phyloP scores from a whole-genome alignment of 2,329 filamentous ascomycete genomes.

The Epichloe amarillans region DNA sequence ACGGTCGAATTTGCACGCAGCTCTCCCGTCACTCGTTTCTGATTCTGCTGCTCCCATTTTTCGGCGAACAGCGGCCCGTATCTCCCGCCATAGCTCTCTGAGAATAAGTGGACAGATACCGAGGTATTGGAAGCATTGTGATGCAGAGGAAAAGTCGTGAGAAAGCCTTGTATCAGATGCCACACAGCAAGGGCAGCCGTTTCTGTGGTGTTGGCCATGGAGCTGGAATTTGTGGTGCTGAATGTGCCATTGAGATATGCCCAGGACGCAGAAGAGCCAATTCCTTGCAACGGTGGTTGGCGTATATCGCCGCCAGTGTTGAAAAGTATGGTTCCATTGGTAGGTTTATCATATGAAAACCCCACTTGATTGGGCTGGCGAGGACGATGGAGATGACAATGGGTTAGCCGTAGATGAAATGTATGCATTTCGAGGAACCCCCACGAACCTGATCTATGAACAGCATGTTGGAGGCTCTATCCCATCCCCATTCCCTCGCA shows the following conservation, averaged over 20 bases:
- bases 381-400: not conserved
- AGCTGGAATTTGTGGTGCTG: constrained; percentile 33
- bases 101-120: constrained; percentile 50
- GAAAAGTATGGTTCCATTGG: constrained; percentile 45
- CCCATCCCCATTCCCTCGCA: constrained; percentile 52
- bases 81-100: constrained; percentile 57
- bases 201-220: constrained; percentile 41
- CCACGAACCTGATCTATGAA: constrained; percentile 40
- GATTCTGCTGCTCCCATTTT: constrained; percentile 48
- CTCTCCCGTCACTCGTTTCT: constrained; percentile 34
- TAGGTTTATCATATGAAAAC: constrained; percentile 52
- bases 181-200: constrained; percentile 46
- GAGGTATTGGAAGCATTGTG: constrained; percentile 34
- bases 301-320: constrained; percentile 23
- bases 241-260: constrained; percentile 52
- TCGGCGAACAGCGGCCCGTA: constrained; percentile 54
- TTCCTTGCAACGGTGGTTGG: constrained; percentile 11
- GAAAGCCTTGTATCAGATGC: constrained; percentile 51
- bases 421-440: constrained; percentile 8
- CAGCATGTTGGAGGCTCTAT: constrained; percentile 39
- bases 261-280: constrained; percentile 13
- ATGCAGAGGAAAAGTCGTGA: constrained; percentile 45
- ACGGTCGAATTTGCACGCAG: constrained; percentile 36
- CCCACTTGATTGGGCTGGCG: constrained; percentile 54
- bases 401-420: not conserved